Percentiles rank a stretch among this genome's conserved stretches.
phyloP scores from a whole-genome alignment of 768 basidiomycete species.

The Tulasnella sp. region DNA sequence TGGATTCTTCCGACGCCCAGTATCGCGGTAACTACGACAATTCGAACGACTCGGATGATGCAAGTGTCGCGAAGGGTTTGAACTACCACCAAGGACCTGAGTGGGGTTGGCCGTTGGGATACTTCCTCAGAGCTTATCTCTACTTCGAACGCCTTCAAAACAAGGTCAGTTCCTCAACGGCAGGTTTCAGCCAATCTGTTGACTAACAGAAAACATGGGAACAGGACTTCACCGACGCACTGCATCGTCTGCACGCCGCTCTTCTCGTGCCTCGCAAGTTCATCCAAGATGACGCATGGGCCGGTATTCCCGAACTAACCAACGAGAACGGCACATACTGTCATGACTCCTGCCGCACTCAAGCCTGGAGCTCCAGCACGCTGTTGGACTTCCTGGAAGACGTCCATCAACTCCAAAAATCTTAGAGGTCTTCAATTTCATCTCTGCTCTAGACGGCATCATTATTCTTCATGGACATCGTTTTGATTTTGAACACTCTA shows the following conservation, averaged over 20 bases:
- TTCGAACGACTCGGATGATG: slow-evolving; percentile 78
- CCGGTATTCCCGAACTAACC: slow-evolving; percentile 86
- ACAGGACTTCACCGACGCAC: slow-evolving; percentile 56
- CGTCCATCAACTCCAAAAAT: slow-evolving; percentile 36
- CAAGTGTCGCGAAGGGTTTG: slow-evolving; percentile 77
- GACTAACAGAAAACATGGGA: slow-evolving; percentile 6
- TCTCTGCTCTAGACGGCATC: background rate
- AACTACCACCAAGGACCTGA: slow-evolving; percentile 94
- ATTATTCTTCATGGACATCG: background rate
- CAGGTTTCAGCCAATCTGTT: background rate
- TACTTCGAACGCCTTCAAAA: slow-evolving; percentile 74
- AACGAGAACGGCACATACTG: slow-evolving; percentile 78
- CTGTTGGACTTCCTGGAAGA: slow-evolving; percentile 78
- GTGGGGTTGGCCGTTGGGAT: slow-evolving; percentile 93
- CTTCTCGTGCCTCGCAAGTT: slow-evolving; percentile 61
- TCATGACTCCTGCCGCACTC: slow-evolving; percentile 80
- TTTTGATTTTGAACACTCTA: background rate
- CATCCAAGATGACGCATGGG: slow-evolving; percentile 77
- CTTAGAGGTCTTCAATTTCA: background rate
- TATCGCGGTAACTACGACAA: slow-evolving; percentile 93
- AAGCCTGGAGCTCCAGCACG: slow-evolving; percentile 94
- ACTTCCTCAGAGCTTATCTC: slow-evolving; percentile 88
- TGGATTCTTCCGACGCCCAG: slow-evolving; percentile 77
- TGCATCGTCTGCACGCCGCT: slow-evolving; percentile 68
- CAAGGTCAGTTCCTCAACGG: slow-evolving; percentile 27